A percentile compares a stretch with the other conserved stretches of the same genome.
Conservation (phyloP, 148 eudicot genomes). For the Silene conica region DNA sequence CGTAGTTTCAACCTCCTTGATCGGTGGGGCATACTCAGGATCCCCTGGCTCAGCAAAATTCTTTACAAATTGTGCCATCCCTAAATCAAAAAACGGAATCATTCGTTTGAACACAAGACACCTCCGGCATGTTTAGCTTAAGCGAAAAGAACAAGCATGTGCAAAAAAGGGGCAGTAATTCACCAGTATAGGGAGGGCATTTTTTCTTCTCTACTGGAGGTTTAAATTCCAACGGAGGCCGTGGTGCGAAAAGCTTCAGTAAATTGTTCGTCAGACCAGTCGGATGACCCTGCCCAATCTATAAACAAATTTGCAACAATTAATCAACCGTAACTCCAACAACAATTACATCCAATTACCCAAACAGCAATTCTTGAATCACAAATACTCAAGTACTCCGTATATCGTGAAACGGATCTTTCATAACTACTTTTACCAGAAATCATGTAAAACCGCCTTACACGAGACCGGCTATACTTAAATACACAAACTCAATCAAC, state of each 20-base stretch:
- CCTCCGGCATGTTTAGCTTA: background rate
- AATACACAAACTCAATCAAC: background rate
- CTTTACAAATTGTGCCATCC: conserved; percentile 82
- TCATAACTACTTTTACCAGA: too few species aligned
- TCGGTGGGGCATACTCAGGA: conserved; percentile 88
- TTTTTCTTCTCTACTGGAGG: conserved; percentile 93
- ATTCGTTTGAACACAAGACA: background rate
- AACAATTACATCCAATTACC: background rate
- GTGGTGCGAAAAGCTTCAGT: conserved; percentile 87
- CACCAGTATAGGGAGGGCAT: conserved; percentile 86
- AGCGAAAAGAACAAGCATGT: background rate
- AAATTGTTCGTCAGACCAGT: conserved; percentile 81
- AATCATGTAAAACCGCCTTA: background rate
- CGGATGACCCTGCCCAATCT: conserved; percentile 94
- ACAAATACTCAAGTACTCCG: background rate
- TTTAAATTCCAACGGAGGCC: conserved; percentile 82
- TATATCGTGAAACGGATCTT: too few species aligned
- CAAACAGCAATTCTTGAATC: background rate
- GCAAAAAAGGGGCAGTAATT: background rate
- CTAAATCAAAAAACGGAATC: conserved; percentile 30
- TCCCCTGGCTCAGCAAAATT: conserved; percentile 84
- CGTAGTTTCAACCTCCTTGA: conserved; percentile 70
- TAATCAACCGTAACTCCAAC: background rate
- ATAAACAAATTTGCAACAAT: background rate
- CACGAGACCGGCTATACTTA: background rate